These are phyloP conservation scores for Coniochaeta prunicola DNA, from an alignment of 2,329 filamentous ascomycete genomes.

Conservation along the genomic window DNA sequence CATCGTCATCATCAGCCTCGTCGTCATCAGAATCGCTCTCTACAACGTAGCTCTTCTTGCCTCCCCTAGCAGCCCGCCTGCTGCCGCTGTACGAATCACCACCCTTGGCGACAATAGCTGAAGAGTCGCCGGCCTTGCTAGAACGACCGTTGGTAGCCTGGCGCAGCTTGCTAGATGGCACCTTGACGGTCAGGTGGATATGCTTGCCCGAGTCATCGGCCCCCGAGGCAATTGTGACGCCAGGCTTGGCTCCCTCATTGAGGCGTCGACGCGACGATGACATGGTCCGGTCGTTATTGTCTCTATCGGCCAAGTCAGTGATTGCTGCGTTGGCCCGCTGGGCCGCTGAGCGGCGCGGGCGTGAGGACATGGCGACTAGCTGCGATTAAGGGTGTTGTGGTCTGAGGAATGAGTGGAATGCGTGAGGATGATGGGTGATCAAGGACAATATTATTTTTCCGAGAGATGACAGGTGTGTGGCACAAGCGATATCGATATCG, in stretches of 20 bases:
- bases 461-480: conserved; percentile 1
- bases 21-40: conserved; percentile 45
- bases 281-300: conserved; percentile 36
- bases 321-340: conserved; percentile 37
- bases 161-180: conserved; percentile 43
- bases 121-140: conserved; percentile 22
- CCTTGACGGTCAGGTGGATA: conserved; percentile 44
- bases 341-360: conserved; percentile 40
- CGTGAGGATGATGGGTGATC: background rate
- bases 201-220: conserved; percentile 33
- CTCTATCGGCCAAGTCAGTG: conserved; percentile 45
- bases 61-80: conserved; percentile 15
- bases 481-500: conserved; percentile 2
- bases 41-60: conserved; percentile 54
- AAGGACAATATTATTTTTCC: background rate
- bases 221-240: conserved; percentile 19
- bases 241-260: conserved; percentile 34
- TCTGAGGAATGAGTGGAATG: background rate
- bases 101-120: conserved; percentile 17
- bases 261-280: conserved; percentile 32
- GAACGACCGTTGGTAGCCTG: conserved; percentile 34
- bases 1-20: conserved; percentile 21
- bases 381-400: background rate
- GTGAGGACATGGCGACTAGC: conserved; percentile 31
- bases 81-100: conserved; percentile 25